A percentile compares a stretch with the other conserved stretches of the same genome.
phyloP scores from a whole-genome alignment of 805 yeast species.

The Yarrowia yakushimensis region DNA sequence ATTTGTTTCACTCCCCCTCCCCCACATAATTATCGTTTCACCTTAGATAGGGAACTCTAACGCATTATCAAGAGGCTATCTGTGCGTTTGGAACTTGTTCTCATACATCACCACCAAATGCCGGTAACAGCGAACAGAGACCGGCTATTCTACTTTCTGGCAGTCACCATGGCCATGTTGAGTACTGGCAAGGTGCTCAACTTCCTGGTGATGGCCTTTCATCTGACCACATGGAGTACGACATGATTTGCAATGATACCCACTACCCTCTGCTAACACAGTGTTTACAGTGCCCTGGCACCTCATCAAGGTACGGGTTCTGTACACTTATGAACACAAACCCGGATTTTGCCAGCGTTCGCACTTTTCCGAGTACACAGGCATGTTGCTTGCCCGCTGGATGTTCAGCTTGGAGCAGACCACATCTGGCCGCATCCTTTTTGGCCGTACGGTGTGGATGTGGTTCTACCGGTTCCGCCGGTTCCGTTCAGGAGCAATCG shows the following conservation, averaged over 20 bases:
- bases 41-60: not conserved
- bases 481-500: conserved; percentile 35
- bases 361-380: conserved; percentile 10
- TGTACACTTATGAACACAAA: conserved; percentile 15
- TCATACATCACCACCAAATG: not conserved
- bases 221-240: conserved; percentile 1
- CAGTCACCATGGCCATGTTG: not conserved
- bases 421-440: conserved; percentile 30
- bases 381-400: conserved; percentile 12
- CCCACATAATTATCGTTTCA: not conserved
- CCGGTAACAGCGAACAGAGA: conserved; percentile 17
- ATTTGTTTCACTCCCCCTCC: no score
- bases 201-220: not conserved
- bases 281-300: conserved; percentile 10
- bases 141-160: conserved; percentile 13
- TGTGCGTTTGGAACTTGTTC: not conserved
- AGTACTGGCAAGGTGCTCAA: conserved; percentile 5
- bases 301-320: conserved; percentile 17
- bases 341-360: conserved; percentile 20
- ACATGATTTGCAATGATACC: not conserved
- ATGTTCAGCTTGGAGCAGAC: conserved; percentile 27
- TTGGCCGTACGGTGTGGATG: conserved; percentile 31
- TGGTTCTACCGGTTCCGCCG: conserved; percentile 32
- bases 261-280: conserved; percentile 3
- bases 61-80: not conserved